Base-by-base conservation (phyloP, 2,329 filamentous ascomycete species). In the Botrytis squamosa region DNA sequence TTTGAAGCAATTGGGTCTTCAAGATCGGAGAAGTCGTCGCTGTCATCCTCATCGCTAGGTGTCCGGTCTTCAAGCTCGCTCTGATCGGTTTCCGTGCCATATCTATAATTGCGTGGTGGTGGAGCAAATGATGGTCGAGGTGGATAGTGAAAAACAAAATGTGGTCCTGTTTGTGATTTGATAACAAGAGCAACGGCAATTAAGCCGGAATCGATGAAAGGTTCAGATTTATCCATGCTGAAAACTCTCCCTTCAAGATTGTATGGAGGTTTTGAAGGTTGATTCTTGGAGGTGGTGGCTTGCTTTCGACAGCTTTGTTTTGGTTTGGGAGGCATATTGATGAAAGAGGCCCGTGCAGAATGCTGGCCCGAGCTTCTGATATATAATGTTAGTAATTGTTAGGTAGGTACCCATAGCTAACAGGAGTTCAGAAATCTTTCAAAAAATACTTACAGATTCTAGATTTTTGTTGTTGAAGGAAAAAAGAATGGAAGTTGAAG, bases 141-240 rank as follows among this genome's bases (percentile, higher is more conserved):
- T n/a, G 94, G 94, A 80, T 96, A 96, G 82, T 97, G 93, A 82
- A 95, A 97, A 79, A 96, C 92, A 79, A 96, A 92, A 76, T 90
- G 89, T 42, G 94, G 92, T 25, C 94, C 93, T 78, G 93, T 92
- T 77, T 92, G 90, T 49, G 92, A 93, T 77, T 92, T 77, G 57
- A 81, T 79, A 29, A 80, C 76, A 20, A 82, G 73, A 3, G 78
- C 78, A 60, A 82, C 76, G 22, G 78, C 78, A 63, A 79, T 82
- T 66, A 91, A 85, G 75, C 86, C 88, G 62, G 88, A 85, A 77
- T 88, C 86, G 25, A 77, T 52, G 29, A 71, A 72, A 12, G 71
- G 71, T 16, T 70, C 59, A 12, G 36, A 52, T 57, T 73, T 70
- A 36, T 73, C 46, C 66, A 73, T 73, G 25, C 44, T 70, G 46